A percentile compares a stretch with the other conserved stretches of the same genome.
These are phyloP conservation scores for Ceratobasidium sp. DNA, from an alignment of 1,284 basidiomycete species.

Conservation along the genomic window DNA sequence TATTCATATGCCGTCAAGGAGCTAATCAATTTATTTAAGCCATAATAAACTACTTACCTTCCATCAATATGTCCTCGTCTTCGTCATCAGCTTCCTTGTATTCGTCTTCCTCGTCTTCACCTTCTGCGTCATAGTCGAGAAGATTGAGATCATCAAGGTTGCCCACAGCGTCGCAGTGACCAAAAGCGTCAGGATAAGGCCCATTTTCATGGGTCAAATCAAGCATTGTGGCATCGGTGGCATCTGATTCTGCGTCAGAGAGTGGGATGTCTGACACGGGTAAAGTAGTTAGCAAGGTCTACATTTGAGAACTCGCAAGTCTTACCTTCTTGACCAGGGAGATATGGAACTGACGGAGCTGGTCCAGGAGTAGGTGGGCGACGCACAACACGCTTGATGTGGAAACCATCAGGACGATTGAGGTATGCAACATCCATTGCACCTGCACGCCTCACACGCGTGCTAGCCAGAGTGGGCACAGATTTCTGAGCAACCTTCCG, in stretches of 20 bases:
- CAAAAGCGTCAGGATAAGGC: too few species aligned
- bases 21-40: too few species aligned
- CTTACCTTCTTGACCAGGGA: neutral
- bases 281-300: neutral
- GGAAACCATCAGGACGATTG: neutral
- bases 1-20: too few species aligned
- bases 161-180: neutral
- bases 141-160: neutral
- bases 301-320: neutral
- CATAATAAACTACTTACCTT: neutral
- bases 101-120: slow-evolving; percentile 15
- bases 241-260: neutral
- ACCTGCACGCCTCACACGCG: neutral
- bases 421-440: neutral
- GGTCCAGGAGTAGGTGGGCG: neutral
- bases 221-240: neutral
- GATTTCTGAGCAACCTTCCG: neutral
- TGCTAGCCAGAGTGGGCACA: neutral
- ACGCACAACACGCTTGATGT: slow-evolving; percentile 2
- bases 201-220: too few species aligned
- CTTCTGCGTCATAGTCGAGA: slow-evolving; percentile 15
- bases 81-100: neutral
- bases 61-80: slow-evolving; percentile 1
- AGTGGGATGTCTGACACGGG: slow-evolving; percentile 10
- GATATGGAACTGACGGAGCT: neutral